phyloP scores from a whole-genome alignment of 2,329 filamentous ascomycete species.

The Cytospora mali region DNA sequence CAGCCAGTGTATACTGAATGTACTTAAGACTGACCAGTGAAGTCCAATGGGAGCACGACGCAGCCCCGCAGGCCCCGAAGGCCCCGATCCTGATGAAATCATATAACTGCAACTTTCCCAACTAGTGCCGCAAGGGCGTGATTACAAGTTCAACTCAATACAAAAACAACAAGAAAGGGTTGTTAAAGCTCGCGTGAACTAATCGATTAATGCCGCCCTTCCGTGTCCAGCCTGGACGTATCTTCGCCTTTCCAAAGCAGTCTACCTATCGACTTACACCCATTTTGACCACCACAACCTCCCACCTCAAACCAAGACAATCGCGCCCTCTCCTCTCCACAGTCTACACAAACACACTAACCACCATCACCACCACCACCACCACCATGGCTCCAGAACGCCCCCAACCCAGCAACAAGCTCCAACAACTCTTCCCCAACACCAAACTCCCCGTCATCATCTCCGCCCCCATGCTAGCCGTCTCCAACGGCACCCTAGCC shows the following conservation, averaged over 20 bases:
- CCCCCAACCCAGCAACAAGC: constrained; percentile 13
- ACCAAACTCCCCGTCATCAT: constrained; percentile 42
- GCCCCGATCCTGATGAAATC: constrained; percentile 8
- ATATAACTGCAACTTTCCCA: not conserved
- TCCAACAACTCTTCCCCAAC: constrained; percentile 41
- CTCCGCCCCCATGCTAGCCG: constrained; percentile 45
- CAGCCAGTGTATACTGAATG: too few relatives aligned
- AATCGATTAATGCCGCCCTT: not conserved
- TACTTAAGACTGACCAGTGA: not conserved
- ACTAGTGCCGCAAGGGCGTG: not conserved
- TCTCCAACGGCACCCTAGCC: constrained; percentile 42
- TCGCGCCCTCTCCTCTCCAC: not conserved
- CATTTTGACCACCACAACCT: not conserved
- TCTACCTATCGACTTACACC: not conserved
- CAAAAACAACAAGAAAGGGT: not conserved
- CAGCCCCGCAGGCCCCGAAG: constrained; percentile 7
- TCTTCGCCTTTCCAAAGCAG: not conserved
- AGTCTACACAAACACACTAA: not conserved
- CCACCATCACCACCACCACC: not conserved
- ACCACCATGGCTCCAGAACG: constrained; percentile 23
- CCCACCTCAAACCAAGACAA: not conserved
- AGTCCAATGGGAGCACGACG: not conserved
- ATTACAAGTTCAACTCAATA: not conserved
- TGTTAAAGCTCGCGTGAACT: not conserved
- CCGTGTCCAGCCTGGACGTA: not conserved